Base-by-base conservation (phyloP, 768 basidiomycete species). In the Boletus subparvulus region DNA sequence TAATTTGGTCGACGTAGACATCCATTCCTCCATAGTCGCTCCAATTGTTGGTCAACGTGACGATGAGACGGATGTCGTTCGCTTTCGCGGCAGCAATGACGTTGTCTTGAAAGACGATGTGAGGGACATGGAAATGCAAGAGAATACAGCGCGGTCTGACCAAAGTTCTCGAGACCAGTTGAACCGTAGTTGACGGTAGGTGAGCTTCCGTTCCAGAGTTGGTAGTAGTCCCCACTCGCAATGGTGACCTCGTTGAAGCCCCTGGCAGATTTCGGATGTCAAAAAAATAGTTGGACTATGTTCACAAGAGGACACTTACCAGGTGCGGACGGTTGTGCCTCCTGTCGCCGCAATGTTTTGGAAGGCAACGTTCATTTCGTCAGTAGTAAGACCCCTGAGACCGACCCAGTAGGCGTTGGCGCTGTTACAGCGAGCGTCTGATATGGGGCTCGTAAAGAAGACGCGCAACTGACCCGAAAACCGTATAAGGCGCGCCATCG, bases 371-470 rank as follows among this genome's bases (percentile, higher is more conserved):
- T 82, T 74, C 75, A 84, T 83, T 53, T 83, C 71, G 3, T 75
- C 69, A n/a, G 74, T 71, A 55, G 73, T 78, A 47, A 74, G 74
- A 11, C 78, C 78, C 59, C 65, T 74, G 44, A 83, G 73, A 17
- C 83, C 80, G 9, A 83, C 77, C 83, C 83, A 85, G 69, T 85
- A 84, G 1, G 82, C 77, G 66, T 85, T 84, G 12, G 76, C 68
- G 9, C 82, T 75, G 51, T 47, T n/a, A 51, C 8, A 33, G 44
- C 3, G 26, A n/a, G 8, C 43, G 4, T 21, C 37, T n/a, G 37
- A 42, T 26, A 40, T 4, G 21, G n/a, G 37, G 6, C n/a, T n/a
- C 19, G 26, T 4, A 39, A 32, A 28, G 19, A 28, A 26, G 12
- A 14, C 13, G 2, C 32, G 32, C 7, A 17, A 61, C 78, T 21